Percentiles rank a stretch among this genome's conserved stretches.
Evolutionary conservation across 1,284 basidiomycete species (phyloP).

Genomic region (Tremellales sp.): DNA sequence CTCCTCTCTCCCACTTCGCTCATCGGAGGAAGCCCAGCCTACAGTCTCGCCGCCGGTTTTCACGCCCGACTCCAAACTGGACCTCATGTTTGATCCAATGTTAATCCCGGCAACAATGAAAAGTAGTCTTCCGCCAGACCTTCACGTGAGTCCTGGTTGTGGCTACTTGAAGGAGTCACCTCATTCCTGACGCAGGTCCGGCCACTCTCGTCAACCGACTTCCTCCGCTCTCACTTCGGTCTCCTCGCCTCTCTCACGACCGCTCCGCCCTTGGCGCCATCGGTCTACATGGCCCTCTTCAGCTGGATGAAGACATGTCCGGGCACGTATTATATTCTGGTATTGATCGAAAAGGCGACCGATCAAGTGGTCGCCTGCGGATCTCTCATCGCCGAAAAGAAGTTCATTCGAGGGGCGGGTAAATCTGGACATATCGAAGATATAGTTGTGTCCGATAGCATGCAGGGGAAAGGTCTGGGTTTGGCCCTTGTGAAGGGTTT

Average conservation of each 20-base stretch:
- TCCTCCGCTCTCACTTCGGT: slow-evolving; percentile 73
- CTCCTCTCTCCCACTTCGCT: background rate
- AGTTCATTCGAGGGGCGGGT: slow-evolving; percentile 78
- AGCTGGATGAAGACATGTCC: slow-evolving; percentile 49
- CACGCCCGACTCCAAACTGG: slow-evolving; percentile 66
- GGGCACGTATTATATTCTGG: slow-evolving; percentile 76
- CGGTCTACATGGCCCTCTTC: slow-evolving; percentile 67
- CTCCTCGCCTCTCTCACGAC: slow-evolving; percentile 77
- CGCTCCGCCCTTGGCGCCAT: slow-evolving; percentile 70
- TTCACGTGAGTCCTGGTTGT: slow-evolving; percentile 19
- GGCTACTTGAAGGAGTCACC: slow-evolving; percentile 1
- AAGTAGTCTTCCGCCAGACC: slow-evolving; percentile 22
- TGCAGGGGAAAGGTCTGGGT: slow-evolving; percentile 80
- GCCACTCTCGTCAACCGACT: slow-evolving; percentile 81
- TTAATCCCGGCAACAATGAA: slow-evolving; percentile 53
- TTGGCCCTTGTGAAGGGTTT: slow-evolving; percentile 78
- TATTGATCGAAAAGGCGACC: slow-evolving; percentile 68
- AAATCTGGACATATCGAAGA: slow-evolving; percentile 92
- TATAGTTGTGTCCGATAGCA: slow-evolving; percentile 78
- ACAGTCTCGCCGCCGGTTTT: slow-evolving; percentile 39
- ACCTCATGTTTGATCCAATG: slow-evolving; percentile 66
- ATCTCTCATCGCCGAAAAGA: slow-evolving; percentile 81
- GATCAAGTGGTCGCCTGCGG: slow-evolving; percentile 84
- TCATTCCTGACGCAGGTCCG: slow-evolving; percentile 67
- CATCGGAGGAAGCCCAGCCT: background rate